Evolutionary conservation across 345 rosid genomes (phyloP), one percentile per base, ranked within the genome.

Genomic region (Gynandropsis gynandra): DNA sequence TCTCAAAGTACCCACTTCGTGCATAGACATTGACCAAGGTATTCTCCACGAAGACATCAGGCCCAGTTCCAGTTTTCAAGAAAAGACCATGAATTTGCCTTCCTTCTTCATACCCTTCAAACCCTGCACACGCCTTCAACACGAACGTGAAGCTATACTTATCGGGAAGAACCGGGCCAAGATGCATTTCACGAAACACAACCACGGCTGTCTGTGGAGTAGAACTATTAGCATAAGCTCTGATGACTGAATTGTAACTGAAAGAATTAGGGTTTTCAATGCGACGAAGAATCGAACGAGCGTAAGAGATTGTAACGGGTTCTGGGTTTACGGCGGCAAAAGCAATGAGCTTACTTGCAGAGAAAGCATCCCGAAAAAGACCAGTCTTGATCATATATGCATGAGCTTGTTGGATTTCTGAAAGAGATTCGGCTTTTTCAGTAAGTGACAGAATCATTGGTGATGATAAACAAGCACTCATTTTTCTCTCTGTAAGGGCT

Each of bases 371-470:
- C 3, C 16, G 47, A 17, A 44, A 75, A 45, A 56, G 51, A 46
- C 80, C 78, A 7, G 74, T 70, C 57, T 69, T 74, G 29, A 77
- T 69, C 68, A 72, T 62, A 42, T 68, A 62, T 36, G 75, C 79
- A 52, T 69, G 79, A 38, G 66, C 67, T 66, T 74, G 79, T 1
- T 63, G 71, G 64, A 77, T 65, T 62, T 77, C 58, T 0, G 55
- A 39, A 8, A 72, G 43, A 63, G 77, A 74, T 42, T 60, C 58
- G 0, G 75, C 64, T 54, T 13, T 61, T 48, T 64, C 72, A 35
- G 69, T 47, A 48, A 64, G 49, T 21, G 67, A 39, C n/a, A 54
- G 47, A 50, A 76, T 64, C 13, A 61, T 56, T 13, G 47, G 5
- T 31, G 59, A 18, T 10, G 52, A 2, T n/a, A 57, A 56, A 42